These are phyloP conservation scores for Trichosporon coremiiforme DNA, from an alignment of 1,284 basidiomycete species.

Conservation along the genomic window DNA sequence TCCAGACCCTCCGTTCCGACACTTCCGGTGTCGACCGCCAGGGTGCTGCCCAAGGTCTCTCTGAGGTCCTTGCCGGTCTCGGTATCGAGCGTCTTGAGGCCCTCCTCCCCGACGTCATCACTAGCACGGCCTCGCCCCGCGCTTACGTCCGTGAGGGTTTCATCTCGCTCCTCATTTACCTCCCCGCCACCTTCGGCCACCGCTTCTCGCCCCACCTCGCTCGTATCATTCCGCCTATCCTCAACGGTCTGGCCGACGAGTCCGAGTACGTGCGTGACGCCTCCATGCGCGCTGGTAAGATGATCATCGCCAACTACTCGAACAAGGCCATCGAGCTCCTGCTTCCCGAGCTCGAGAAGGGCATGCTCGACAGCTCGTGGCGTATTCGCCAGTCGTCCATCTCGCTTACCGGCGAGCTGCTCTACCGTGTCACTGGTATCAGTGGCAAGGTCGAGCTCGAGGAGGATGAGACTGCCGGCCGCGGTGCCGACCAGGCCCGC, in stretches of 20 bases:
- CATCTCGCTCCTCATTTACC: constrained; percentile 94
- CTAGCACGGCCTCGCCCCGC: constrained; percentile 83
- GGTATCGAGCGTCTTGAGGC: constrained; percentile 97
- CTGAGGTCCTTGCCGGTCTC: constrained; percentile 91
- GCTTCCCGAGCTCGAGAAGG: constrained; percentile 89
- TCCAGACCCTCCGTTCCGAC: constrained; percentile 88
- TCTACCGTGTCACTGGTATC: constrained; percentile 98
- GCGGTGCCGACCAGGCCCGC: constrained; percentile 74
- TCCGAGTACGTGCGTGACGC: constrained; percentile 95
- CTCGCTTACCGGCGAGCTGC: constrained; percentile 89
- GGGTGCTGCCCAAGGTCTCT: constrained; percentile 95
- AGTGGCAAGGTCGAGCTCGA: constrained; percentile 85
- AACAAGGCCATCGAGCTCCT: constrained; percentile 89
- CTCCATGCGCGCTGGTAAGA: constrained; percentile 95
- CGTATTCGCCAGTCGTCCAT: constrained; percentile 94
- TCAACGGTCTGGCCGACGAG: constrained; percentile 87
- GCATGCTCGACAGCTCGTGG: constrained; percentile 94
- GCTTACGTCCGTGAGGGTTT: constrained; percentile 96
- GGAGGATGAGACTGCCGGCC: constrained; percentile 70
- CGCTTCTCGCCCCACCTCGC: constrained; percentile 95
- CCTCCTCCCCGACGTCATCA: constrained; percentile 89
- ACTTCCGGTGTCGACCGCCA: constrained; percentile 92
- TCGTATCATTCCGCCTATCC: constrained; percentile 90
- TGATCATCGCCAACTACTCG: constrained; percentile 97
- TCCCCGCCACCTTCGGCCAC: constrained; percentile 91